Conservation (phyloP, 83 land plant species). For the Thuja plicata region DNA sequence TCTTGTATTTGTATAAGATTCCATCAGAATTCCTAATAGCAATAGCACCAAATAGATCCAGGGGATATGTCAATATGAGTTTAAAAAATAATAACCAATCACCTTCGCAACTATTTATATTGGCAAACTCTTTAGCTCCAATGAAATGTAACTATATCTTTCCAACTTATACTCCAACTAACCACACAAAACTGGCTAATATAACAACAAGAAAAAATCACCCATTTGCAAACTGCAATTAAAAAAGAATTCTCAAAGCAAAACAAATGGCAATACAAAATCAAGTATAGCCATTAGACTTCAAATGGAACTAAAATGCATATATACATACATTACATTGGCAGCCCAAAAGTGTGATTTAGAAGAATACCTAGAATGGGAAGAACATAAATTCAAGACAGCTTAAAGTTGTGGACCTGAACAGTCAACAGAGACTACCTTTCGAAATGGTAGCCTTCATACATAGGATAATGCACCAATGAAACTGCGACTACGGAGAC, state of each 20-base stretch:
- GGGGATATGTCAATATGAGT: background rate
- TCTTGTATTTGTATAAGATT: background rate
- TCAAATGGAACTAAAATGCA: background rate
- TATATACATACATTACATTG: background rate
- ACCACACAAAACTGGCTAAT: background rate
- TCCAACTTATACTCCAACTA: background rate
- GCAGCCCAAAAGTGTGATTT: background rate
- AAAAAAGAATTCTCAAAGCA: background rate
- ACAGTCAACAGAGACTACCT: background rate
- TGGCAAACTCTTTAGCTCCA: background rate
- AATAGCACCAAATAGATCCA: background rate
- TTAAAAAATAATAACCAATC: background rate
- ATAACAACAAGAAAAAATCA: background rate
- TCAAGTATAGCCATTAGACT: background rate
- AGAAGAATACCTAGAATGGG: constrained; percentile 45
- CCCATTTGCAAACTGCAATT: background rate
- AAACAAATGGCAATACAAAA: background rate
- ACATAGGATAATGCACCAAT: background rate
- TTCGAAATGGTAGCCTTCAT: background rate
- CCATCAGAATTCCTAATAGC: background rate
- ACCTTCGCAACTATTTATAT: background rate
- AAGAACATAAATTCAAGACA: background rate
- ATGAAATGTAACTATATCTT: background rate
- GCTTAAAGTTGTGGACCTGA: background rate
- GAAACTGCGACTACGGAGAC: background rate